Conservation (phyloP, 768 basidiomycete genomes). For the Trametes gibbosa region DNA sequence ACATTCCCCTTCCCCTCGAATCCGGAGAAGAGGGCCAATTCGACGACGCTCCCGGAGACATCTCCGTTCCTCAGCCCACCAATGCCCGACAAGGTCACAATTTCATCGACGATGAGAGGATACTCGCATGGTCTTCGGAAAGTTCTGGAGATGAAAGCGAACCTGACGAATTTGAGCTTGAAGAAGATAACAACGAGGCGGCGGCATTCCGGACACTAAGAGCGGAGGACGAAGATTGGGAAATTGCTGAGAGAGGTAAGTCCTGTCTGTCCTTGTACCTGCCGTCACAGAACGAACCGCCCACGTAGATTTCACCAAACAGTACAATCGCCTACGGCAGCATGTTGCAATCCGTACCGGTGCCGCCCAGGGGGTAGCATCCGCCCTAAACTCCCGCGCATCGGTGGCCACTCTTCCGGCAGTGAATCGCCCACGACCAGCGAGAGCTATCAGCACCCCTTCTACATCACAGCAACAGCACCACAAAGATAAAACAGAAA, state of each 20-base stretch:
- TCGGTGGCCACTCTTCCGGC: constrained; percentile 65
- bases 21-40: constrained; percentile 53
- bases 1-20: neutral
- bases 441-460: constrained; percentile 25
- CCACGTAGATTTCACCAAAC: constrained; percentile 90
- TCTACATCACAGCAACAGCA: constrained; percentile 18
- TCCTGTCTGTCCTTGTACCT: constrained; percentile 7
- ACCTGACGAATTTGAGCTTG: constrained; percentile 31
- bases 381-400: constrained; percentile 46
- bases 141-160: constrained; percentile 39
- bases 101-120: constrained; percentile 33
- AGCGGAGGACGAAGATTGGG: constrained; percentile 88
- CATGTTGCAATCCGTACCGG: constrained; percentile 84
- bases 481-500: constrained; percentile 58
- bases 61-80: constrained; percentile 6
- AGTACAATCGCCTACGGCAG: constrained; percentile 92
- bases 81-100: constrained; percentile 29
- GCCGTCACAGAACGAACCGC: constrained; percentile 4
- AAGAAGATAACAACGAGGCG: constrained; percentile 36
- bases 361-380: constrained; percentile 56
- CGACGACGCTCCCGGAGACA: constrained; percentile 51
- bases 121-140: constrained; percentile 28
- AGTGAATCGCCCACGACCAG: constrained; percentile 61
- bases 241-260: constrained; percentile 78
- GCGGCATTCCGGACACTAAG: constrained; percentile 45